Conservation (phyloP, 2,329 filamentous ascomycete genomes). For the Elsinoe arachidis region DNA sequence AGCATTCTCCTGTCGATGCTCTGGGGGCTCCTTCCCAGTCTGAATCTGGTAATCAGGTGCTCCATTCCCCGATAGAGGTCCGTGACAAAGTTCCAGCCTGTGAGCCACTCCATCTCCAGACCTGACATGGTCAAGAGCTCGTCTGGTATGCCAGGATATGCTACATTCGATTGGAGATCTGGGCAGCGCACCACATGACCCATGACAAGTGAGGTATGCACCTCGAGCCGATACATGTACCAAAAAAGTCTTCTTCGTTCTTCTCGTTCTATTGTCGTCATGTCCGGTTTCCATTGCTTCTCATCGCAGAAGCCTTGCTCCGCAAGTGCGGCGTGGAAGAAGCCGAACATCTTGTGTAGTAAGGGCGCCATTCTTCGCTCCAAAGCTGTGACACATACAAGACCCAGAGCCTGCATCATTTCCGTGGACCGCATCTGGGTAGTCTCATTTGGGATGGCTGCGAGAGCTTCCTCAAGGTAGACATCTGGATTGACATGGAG, state of each 20-base stretch:
- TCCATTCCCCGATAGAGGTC: slow-evolving; percentile 48
- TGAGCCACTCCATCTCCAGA: slow-evolving; percentile 36
- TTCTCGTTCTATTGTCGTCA: not conserved
- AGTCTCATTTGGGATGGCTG: not conserved
- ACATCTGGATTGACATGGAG: not conserved
- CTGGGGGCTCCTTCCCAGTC: slow-evolving; percentile 1
- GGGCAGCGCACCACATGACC: slow-evolving; percentile 36
- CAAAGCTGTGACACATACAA: slow-evolving; percentile 1
- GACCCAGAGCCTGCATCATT: slow-evolving; percentile 1
- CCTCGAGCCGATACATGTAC: slow-evolving; percentile 49
- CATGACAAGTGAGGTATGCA: slow-evolving; percentile 47
- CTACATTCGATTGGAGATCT: slow-evolving; percentile 38
- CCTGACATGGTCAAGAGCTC: slow-evolving; percentile 26
- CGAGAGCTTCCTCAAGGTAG: slow-evolving; percentile 1
- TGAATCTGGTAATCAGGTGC: slow-evolving; percentile 25
- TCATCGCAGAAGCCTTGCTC: slow-evolving; percentile 7
- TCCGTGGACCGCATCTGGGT: slow-evolving; percentile 3
- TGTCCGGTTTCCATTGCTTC: slow-evolving; percentile 4
- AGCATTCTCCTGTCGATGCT: not conserved
- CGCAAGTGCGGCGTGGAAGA: not conserved
- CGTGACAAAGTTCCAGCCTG: slow-evolving; percentile 50
- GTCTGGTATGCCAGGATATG: slow-evolving; percentile 38
- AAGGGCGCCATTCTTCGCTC: slow-evolving; percentile 1
- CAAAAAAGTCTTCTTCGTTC: slow-evolving; percentile 43
- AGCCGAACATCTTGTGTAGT: slow-evolving; percentile 5